Conservation (phyloP, 208 protist genomes). For the Crithidia bombi region DNA sequence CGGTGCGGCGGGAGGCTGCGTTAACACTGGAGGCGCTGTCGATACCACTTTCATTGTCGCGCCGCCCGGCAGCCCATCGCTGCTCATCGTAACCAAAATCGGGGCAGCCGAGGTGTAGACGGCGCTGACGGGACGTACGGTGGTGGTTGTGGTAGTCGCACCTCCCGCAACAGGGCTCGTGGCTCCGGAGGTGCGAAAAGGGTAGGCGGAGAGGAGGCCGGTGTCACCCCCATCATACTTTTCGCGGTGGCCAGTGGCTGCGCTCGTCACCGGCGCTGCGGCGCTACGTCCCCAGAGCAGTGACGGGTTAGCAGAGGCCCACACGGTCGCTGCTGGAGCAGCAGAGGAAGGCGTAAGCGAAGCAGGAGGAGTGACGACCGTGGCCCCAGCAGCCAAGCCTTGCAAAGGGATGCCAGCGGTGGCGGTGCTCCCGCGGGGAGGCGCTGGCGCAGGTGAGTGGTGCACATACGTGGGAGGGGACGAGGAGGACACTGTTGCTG, state of each 20-base stretch:
- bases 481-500: background rate
- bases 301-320: constrained; percentile 27
- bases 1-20: background rate
- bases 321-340: constrained; percentile 15
- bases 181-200: constrained; percentile 20
- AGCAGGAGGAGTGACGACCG: constrained; percentile 13
- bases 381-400: constrained; percentile 31
- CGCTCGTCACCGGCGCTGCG: background rate
- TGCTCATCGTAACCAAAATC: constrained; percentile 36
- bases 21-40: background rate
- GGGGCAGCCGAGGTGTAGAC: background rate
- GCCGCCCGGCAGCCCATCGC: constrained; percentile 7
- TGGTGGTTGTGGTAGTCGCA: background rate
- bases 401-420: constrained; percentile 35
- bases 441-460: constrained; percentile 13
- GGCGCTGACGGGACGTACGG: background rate
- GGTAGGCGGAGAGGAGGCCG: constrained; percentile 15
- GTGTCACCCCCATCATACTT: background rate
- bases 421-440: constrained; percentile 22
- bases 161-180: too few relatives aligned
- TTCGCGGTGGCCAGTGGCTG: background rate
- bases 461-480: constrained; percentile 13
- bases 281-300: constrained; percentile 16
- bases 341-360: background rate
- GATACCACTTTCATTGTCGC: background rate